Percentiles rank a stretch among this genome's conserved stretches.
Conservation (phyloP, 345 rosid species). For the thale cress (Arabidopsis thaliana) region TAIR10.1 NC_003071.7:13711501-13712000, state of each 20-base stretch:
- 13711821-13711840: conserved; percentile 65
- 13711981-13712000: conserved; percentile 58
- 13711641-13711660: neutral
- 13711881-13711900: conserved; percentile 14
- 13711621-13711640: neutral
- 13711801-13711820: conserved; percentile 52
- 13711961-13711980: conserved; percentile 15
- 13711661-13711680: neutral
- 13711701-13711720: neutral
- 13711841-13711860: conserved; percentile 59
- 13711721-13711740: neutral
- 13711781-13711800: conserved; percentile 33
- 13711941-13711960: conserved; percentile 2
- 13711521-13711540: neutral
- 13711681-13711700: neutral
- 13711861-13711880: conserved; percentile 33
- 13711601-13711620: neutral
- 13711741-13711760: neutral
- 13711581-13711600: neutral
- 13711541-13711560: neutral
- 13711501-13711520: neutral
- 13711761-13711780: conserved; percentile 29
- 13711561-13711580: neutral
- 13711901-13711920: neutral
- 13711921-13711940: neutral